These are phyloP conservation scores for Annulohypoxylon bovei DNA, from an alignment of 495 filamentous ascomycete species.

Conservation along the genomic window DNA sequence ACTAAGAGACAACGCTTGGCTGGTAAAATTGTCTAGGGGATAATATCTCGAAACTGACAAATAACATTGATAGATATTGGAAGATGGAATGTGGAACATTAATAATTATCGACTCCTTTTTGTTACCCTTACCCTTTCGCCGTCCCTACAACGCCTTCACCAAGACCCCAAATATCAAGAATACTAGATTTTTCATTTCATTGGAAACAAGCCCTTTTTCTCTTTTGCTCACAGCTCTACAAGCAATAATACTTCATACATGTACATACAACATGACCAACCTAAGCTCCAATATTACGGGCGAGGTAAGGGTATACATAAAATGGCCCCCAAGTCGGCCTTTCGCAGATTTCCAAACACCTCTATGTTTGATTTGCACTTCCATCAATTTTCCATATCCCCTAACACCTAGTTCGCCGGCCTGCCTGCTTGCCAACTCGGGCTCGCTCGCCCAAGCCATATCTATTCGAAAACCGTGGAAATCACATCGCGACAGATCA, in stretches of 20 bases:
- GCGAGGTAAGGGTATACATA: slow-evolving; percentile 29
- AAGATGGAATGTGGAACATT: too few species aligned
- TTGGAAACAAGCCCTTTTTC: slow-evolving; percentile 11
- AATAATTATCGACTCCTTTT: not conserved
- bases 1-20: not conserved
- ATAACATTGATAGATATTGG: not conserved
- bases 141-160: not conserved
- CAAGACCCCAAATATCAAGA: not conserved
- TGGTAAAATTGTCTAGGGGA: not conserved
- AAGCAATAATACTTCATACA: slow-evolving; percentile 31
- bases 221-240: slow-evolving; percentile 11
- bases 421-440: slow-evolving; percentile 22
- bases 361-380: slow-evolving; percentile 27
- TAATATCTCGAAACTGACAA: not conserved
- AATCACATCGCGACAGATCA: slow-evolving; percentile 20
- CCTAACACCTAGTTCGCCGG: slow-evolving; percentile 37
- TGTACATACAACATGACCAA: slow-evolving; percentile 39
- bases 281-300: slow-evolving; percentile 36
- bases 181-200: not conserved
- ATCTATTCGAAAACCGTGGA: slow-evolving; percentile 17
- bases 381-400: slow-evolving; percentile 32
- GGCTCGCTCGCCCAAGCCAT: slow-evolving; percentile 15
- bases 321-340: slow-evolving; percentile 28
- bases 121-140: not conserved
- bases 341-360: slow-evolving; percentile 22